Evolutionary conservation across 2,329 filamentous ascomycete species (phyloP), one percentile per base, ranked within the genome.

Genomic region (Graphilbum fragrans): DNA sequence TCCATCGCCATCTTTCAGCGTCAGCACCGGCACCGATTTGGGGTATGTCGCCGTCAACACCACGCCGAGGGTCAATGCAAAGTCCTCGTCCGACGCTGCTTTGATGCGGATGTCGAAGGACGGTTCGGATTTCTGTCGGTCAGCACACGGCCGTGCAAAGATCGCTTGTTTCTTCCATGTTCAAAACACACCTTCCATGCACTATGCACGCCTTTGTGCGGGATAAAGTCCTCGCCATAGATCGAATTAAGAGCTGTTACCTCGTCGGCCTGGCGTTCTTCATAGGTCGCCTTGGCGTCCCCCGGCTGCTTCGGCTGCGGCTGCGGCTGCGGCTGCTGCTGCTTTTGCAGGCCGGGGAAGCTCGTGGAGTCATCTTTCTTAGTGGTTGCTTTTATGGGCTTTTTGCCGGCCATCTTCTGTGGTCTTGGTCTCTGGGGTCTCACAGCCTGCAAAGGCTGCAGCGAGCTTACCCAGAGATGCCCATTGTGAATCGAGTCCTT

Each of bases 31-130:
- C 2, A 78, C 65, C 2, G 86, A 83, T 55, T 86, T 94, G 4
- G 90, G 92, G 57, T 96, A 96, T 1, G 88, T 94, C 7, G 87
- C 83, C 9, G 86, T 92, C 49, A 96, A 67, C 42, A 84, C 80
- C 40, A 93, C 86, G 37, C 75, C 71, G n/a, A 96, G 63, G 2
- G 76, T 77, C 32, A 87, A 68, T 21, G 70, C 71, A 45, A 86
- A 73, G 38, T 87, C 80, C 31, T 77, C 70, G 53, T 92, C 82
- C 0, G 77, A 80, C 4, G 77, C 77, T 10, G 86, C 74, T 53
- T 77, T 86, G 48, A 96, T 70, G 40, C 72, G 76, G 40, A 96
- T 78, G 50, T 85, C 85, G 58, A 96, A 93, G 0, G 77, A 73
- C 16, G 86, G 82, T 55, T 94, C 84, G 4, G 82, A 78, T 74